Evolutionary conservation across 2,329 filamentous ascomycete species (phyloP).

Genomic region (Pseudogymnoascus sp.): DNA sequence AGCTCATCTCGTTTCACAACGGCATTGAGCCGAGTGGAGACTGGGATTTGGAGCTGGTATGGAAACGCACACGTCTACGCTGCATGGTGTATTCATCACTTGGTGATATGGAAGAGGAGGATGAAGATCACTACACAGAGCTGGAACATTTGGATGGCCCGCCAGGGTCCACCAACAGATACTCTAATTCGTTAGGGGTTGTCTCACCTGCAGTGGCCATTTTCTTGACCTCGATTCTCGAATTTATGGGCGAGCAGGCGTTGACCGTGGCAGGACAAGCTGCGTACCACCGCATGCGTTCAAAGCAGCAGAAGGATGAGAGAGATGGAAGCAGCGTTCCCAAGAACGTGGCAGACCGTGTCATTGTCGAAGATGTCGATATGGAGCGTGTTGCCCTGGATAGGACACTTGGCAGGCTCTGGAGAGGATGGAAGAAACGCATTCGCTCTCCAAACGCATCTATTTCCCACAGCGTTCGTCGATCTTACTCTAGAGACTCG

Average conservation of each 20-base stretch:
- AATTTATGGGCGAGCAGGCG: conserved; percentile 88
- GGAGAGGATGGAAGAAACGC: conserved; percentile 92
- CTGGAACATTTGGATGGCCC: conserved; percentile 62
- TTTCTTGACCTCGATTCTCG: conserved; percentile 88
- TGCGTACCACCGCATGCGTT: conserved; percentile 59
- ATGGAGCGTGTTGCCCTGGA: conserved; percentile 91
- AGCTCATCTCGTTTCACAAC: conserved; percentile 49
- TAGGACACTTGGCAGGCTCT: conserved; percentile 76
- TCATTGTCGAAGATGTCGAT: conserved; percentile 83
- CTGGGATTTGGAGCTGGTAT: conserved; percentile 88
- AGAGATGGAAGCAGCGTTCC: conserved; percentile 40
- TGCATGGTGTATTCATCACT: conserved; percentile 98
- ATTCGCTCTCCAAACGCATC: conserved; percentile 50
- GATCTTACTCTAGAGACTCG: conserved; percentile 43
- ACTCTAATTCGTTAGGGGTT: conserved; percentile 46
- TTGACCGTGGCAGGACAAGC: conserved; percentile 81
- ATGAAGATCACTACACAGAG: conserved; percentile 82
- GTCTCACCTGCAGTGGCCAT: conserved; percentile 91
- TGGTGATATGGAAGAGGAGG: conserved; percentile 95
- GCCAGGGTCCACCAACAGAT: conserved; percentile 46
- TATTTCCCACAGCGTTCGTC: conserved; percentile 31
- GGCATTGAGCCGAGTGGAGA: conserved; percentile 44
- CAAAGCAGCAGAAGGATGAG: conserved; percentile 51
- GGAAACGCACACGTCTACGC: conserved; percentile 84
- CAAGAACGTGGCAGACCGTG: conserved; percentile 49